Base-by-base conservation (phyloP, 2,329 filamentous ascomycete species). In the Colletotrichum godetiae region DNA sequence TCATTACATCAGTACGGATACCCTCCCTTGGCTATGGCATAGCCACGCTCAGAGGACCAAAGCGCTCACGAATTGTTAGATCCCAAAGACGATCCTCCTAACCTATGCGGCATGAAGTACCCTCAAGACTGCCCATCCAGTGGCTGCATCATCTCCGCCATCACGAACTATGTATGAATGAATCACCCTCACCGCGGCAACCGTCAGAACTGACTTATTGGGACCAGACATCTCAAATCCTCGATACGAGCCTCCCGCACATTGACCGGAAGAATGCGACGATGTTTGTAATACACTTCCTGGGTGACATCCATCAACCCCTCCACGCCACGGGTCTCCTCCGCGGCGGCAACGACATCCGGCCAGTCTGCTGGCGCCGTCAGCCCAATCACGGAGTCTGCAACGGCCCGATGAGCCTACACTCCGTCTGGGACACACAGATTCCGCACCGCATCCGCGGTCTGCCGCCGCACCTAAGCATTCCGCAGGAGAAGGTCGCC, bases 191-290 rank as follows among this genome's bases (percentile, higher is more conserved):
- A 27, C 27, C 8, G 22, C 15, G 2, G 5, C 19, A 4, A 22
- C 22, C 19, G n/a, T 49, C 4, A 15, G 11, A 13, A 35, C 67
- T 70, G 6, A 73, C n/a, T 4, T 13, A 1, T 31, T 24, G 11
- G 2, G 15, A 8, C 6, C 22, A 73, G 71, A 73, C 71, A 15
- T 59, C 71, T 22, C 71, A 73, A 59, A 73, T 73, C 22, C 71
- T 73, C 33, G 71, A 73, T 49, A 73, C 71, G 3, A 60, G 60
- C 29, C 71, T 73, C 35, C 67, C 71, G 66, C 88, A 80, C 71
- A 75, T 78, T 73, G 76, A 75, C 69, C 76, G 74, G 31, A 69
- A 67, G 60, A 74, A 67, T 67, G 74, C 74, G 22, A 72, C 72
- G 42, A 75, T 74, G 74, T 75, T 74, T 68, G 73, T 75, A 13